Conservation (phyloP, 2,329 filamentous ascomycete genomes). For the Fusarium transvaalense region DNA sequence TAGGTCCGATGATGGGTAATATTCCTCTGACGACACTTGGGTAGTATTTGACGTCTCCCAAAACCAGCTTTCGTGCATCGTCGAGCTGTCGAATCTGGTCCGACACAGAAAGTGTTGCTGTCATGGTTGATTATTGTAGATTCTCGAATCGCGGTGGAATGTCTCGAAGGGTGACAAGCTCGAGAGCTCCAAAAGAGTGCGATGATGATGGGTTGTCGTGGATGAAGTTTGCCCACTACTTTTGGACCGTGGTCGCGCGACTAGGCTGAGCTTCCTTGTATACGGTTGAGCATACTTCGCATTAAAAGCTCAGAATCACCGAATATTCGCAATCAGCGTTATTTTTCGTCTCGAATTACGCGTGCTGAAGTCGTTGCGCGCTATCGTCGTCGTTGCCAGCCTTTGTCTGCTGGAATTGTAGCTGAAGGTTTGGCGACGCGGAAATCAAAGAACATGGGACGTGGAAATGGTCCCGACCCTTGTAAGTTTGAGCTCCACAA, state of each 20-base stretch:
- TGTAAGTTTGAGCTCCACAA: conserved; percentile 40
- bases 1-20: conserved; percentile 86
- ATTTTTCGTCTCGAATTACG: conserved; percentile 1
- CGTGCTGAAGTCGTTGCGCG: conserved; percentile 11
- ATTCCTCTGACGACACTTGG: conserved; percentile 92
- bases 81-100: conserved; percentile 90
- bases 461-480: conserved; percentile 43
- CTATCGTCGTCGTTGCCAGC: conserved; percentile 23
- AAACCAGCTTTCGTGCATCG: conserved; percentile 88
- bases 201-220: conserved; percentile 23
- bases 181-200: conserved; percentile 23
- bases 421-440: conserved; percentile 47
- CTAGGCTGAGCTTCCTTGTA: conserved; percentile 48
- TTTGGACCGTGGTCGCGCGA: conserved; percentile 49
- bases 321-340: conserved; percentile 16
- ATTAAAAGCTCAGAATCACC: conserved; percentile 37
- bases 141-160: conserved; percentile 24
- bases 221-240: conserved; percentile 39
- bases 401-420: conserved; percentile 23
- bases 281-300: conserved; percentile 49
- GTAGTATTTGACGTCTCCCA: conserved; percentile 89
- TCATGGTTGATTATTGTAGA: conserved; percentile 52
- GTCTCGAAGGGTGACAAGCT: conserved; percentile 2
- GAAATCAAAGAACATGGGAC: conserved; percentile 43
- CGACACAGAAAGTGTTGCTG: conserved; percentile 71